phyloP scores from a whole-genome alignment of 352 stramenopile genomes.

The Vaucheria bursata region DNA sequence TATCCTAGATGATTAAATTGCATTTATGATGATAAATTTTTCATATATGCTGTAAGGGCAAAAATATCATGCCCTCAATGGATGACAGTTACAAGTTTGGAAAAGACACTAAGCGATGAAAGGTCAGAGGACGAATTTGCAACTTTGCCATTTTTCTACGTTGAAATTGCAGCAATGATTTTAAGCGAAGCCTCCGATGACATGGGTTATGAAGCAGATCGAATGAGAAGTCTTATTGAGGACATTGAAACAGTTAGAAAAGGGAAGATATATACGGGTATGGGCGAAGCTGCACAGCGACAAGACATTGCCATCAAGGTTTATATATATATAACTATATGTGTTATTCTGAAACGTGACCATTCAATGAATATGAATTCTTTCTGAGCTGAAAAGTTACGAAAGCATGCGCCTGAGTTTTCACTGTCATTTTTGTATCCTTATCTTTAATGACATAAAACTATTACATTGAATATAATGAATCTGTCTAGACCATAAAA shows the following conservation, averaged over 20 bases:
- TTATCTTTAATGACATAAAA: too few relatives aligned
- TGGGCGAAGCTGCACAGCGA: constrained; percentile 35
- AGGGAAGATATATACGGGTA: constrained; percentile 44
- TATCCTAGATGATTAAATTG: too few relatives aligned
- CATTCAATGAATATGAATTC: too few relatives aligned
- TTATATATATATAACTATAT: too few relatives aligned
- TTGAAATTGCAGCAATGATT: constrained; percentile 35
- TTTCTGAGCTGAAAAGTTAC: too few relatives aligned
- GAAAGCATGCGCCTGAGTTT: too few relatives aligned
- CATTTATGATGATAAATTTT: too few relatives aligned
- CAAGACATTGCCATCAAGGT: constrained; percentile 38
- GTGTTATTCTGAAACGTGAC: too few relatives aligned
- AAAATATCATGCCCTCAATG: constrained; percentile 34
- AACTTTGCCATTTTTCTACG: constrained; percentile 31
- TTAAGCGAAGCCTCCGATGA: constrained; percentile 32
- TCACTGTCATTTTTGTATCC: too few relatives aligned
- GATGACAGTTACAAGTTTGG: constrained; percentile 26
- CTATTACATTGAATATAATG: too few relatives aligned
- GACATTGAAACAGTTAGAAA: constrained; percentile 36
- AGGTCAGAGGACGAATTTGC: constrained; percentile 22
- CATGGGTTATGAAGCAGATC: constrained; percentile 34
- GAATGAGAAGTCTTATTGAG: constrained; percentile 34
- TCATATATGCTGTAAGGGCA: too few relatives aligned
- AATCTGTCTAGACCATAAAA: too few relatives aligned
- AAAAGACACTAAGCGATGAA: constrained; percentile 25